phyloP scores from a whole-genome alignment of 106 monocot species.

The Amphibolis antarctica region DNA sequence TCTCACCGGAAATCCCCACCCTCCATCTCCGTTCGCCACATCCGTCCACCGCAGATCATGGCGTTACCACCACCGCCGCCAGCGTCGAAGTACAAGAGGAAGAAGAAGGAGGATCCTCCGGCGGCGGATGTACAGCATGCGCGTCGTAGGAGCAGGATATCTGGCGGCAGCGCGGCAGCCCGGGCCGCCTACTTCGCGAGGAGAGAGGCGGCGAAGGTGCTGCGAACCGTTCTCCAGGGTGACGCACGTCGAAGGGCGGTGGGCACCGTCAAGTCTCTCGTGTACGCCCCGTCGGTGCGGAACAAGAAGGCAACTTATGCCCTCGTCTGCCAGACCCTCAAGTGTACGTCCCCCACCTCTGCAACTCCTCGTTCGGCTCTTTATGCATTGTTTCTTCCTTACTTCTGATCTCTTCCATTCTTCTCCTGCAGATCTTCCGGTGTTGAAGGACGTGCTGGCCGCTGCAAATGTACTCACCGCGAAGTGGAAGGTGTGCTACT shows the following conservation, averaged over 20 bases:
- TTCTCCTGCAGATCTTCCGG: conserved; percentile 45
- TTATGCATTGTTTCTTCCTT: background rate
- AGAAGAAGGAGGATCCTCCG: too few species aligned
- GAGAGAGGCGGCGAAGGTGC: conserved; percentile 78
- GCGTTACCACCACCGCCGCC: too few species aligned
- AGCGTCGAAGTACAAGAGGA: too few species aligned
- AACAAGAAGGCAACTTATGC: conserved; percentile 97
- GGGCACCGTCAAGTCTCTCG: conserved; percentile 82
- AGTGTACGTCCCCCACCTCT: conserved; percentile 28
- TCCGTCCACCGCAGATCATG: too few species aligned
- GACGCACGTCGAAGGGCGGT: conserved; percentile 61
- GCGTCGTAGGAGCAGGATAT: too few species aligned
- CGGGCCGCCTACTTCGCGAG: conserved; percentile 81
- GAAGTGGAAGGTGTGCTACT: conserved; percentile 72
- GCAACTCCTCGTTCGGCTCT: background rate
- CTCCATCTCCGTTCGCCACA: too few species aligned
- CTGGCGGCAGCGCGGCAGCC: conserved; percentile 18
- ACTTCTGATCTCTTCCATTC: background rate
- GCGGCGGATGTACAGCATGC: background rate
- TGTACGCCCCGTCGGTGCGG: conserved; percentile 64
- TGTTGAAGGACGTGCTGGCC: conserved; percentile 53
- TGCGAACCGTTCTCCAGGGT: conserved; percentile 56
- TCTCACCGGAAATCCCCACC: too few species aligned
- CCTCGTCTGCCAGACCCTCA: conserved; percentile 92
- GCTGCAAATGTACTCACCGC: conserved; percentile 31